Percentiles rank a stretch among this genome's conserved stretches.
Evolutionary conservation across 345 rosid genomes (phyloP).

Genomic region (Psidium friedrichsthalianum): DNA sequence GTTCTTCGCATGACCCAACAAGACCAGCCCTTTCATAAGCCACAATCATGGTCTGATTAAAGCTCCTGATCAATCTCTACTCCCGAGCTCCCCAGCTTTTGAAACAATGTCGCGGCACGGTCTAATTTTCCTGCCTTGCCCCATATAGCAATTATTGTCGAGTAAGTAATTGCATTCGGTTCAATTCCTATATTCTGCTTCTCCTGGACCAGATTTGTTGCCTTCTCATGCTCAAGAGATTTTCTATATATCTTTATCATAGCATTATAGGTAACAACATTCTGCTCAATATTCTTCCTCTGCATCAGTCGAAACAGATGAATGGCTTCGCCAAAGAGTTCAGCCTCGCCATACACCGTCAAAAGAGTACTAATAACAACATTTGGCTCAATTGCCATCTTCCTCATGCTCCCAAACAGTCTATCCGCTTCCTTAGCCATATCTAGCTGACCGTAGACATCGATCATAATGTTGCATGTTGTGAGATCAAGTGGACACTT

Average conservation of each 20-base stretch:
- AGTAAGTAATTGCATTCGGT: slow-evolving; percentile 80
- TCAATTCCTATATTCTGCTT: slow-evolving; percentile 80
- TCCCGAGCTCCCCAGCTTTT: slow-evolving; percentile 72
- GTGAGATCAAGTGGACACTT: slow-evolving; percentile 65
- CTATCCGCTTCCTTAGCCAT: slow-evolving; percentile 91
- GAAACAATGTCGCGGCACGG: slow-evolving; percentile 71
- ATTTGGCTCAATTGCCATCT: slow-evolving; percentile 73
- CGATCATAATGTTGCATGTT: slow-evolving; percentile 80
- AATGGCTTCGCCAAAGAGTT: slow-evolving; percentile 86
- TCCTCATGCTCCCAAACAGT: slow-evolving; percentile 91
- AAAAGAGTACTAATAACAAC: slow-evolving; percentile 82
- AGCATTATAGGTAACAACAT: slow-evolving; percentile 80
- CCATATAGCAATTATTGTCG: slow-evolving; percentile 85
- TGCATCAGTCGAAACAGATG: slow-evolving; percentile 87
- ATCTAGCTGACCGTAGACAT: slow-evolving; percentile 92
- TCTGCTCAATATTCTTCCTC: slow-evolving; percentile 82
- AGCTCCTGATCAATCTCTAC: slow-evolving; percentile 86
- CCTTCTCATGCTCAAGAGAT: slow-evolving; percentile 88
- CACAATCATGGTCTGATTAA: slow-evolving; percentile 93
- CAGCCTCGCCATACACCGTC: slow-evolving; percentile 90
- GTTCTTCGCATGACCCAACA: slow-evolving; percentile 78
- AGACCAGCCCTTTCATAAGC: slow-evolving; percentile 84
- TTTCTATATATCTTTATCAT: slow-evolving; percentile 89
- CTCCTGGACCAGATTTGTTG: slow-evolving; percentile 75
- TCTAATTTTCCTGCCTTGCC: slow-evolving; percentile 90